phyloP scores from a whole-genome alignment of 2,329 filamentous ascomycete species.

The Tolypocladium pustulatum region DNA sequence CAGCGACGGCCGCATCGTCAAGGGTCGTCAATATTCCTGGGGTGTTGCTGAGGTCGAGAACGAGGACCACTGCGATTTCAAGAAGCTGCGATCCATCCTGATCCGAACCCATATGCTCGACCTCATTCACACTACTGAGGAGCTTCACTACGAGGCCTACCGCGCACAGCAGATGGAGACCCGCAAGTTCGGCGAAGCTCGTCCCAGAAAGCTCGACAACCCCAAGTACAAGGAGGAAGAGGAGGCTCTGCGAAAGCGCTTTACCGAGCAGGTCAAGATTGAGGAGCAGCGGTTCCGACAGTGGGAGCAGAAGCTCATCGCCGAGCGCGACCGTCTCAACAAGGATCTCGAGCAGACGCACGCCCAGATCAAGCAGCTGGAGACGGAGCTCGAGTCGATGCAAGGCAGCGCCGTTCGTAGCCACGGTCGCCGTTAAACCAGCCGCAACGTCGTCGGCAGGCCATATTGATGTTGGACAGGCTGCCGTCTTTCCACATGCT shows the following conservation, averaged over 20 bases:
- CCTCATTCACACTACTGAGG: constrained; percentile 98
- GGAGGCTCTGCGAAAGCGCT: constrained; percentile 94
- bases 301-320: constrained; percentile 99
- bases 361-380: constrained; percentile 83
- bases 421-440: constrained; percentile 76
- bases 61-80: constrained; percentile 99
- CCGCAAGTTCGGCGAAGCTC: constrained; percentile 95
- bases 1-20: constrained; percentile 88
- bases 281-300: constrained; percentile 98
- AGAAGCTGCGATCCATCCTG: constrained; percentile 97
- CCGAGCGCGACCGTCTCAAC: constrained; percentile 96
- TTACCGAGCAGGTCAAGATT: constrained; percentile 99
- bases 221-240: constrained; percentile 99
- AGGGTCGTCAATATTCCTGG: constrained; percentile 98
- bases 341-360: constrained; percentile 99
- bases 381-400: constrained; percentile 86
- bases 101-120: constrained; percentile 99
- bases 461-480: constrained; percentile 17
- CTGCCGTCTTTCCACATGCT: constrained; percentile 15
- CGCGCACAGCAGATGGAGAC: constrained; percentile 99
- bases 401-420: constrained; percentile 84
- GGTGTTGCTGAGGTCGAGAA: constrained; percentile 99
- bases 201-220: constrained; percentile 96
- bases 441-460: constrained; percentile 5
- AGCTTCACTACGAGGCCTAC: constrained; percentile 98